phyloP scores from a whole-genome alignment of 2,329 filamentous ascomycete species.

The Dryadomyces quercivorus region DNA sequence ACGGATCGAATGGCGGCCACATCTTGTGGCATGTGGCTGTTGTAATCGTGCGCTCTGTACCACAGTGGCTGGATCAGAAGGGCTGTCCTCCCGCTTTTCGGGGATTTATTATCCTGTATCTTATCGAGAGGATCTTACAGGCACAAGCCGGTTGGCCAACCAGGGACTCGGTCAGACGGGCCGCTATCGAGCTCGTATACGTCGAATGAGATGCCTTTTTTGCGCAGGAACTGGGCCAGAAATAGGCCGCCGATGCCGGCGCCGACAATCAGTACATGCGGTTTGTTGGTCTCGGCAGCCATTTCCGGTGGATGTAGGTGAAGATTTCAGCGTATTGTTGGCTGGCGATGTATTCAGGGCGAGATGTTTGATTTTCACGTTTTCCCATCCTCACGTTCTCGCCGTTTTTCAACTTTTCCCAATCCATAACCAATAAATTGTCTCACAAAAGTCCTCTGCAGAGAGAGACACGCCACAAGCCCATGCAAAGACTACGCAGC shows the following conservation, averaged over 20 bases:
- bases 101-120: too few relatives aligned
- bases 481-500: too few relatives aligned
- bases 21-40: slow-evolving; percentile 12
- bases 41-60: slow-evolving; percentile 11
- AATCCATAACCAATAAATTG: too few relatives aligned
- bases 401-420: background rate
- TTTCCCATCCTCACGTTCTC: background rate
- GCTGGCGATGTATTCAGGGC: too few relatives aligned
- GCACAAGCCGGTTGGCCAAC: slow-evolving; percentile 21
- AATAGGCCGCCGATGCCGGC: slow-evolving; percentile 29
- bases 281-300: background rate
- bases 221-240: slow-evolving; percentile 26
- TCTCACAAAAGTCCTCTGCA: too few relatives aligned
- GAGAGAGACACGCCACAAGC: too few relatives aligned
- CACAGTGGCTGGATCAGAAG: too few relatives aligned
- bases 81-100: too few relatives aligned
- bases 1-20: slow-evolving; percentile 11
- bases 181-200: slow-evolving; percentile 23
- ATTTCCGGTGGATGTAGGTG: background rate
- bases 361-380: background rate
- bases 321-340: too few relatives aligned
- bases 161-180: slow-evolving; percentile 13
- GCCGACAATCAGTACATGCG: slow-evolving; percentile 26
- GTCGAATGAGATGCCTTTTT: slow-evolving; percentile 19
- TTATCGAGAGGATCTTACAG: slow-evolving; percentile 8